These are phyloP conservation scores for Apiotrichum porosum DNA, from an alignment of 1,284 basidiomycete species.

Conservation along the genomic window DNA sequence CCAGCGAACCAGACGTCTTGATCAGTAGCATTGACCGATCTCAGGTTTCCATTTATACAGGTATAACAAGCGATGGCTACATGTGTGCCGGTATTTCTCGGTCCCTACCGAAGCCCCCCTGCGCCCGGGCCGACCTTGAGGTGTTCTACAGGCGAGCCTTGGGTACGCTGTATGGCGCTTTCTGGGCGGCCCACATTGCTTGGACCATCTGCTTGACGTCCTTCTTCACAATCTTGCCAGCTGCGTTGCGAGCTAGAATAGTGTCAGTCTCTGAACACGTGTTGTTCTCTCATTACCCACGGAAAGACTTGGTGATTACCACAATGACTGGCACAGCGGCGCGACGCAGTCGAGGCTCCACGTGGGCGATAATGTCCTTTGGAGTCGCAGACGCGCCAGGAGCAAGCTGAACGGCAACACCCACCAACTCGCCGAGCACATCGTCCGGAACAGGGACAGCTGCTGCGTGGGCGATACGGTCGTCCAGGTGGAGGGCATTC, in stretches of 20 bases:
- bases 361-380: not conserved
- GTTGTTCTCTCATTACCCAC: slow-evolving; percentile 7
- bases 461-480: slow-evolving; percentile 28
- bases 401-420: slow-evolving; percentile 29
- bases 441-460: slow-evolving; percentile 34
- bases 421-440: slow-evolving; percentile 36
- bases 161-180: too few relatives aligned
- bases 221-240: slow-evolving; percentile 4
- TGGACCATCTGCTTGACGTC: slow-evolving; percentile 13
- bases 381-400: slow-evolving; percentile 5
- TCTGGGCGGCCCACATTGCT: slow-evolving; percentile 17
- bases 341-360: slow-evolving; percentile 7
- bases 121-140: too few relatives aligned
- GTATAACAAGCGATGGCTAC: too few relatives aligned
- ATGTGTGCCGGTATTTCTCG: too few relatives aligned
- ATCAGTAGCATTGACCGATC: too few relatives aligned
- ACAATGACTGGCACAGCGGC: slow-evolving; percentile 6
- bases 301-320: slow-evolving; percentile 6
- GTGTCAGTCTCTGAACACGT: not conserved
- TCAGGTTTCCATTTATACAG: too few relatives aligned
- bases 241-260: slow-evolving; percentile 1
- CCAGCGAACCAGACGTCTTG: too few relatives aligned
- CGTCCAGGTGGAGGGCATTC: slow-evolving; percentile 32
- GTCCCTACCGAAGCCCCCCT: too few relatives aligned
- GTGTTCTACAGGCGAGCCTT: too few relatives aligned